Base-by-base conservation (phyloP, 2,329 filamentous ascomycete genomes). In the Fusarium praegraminearum region DNA sequence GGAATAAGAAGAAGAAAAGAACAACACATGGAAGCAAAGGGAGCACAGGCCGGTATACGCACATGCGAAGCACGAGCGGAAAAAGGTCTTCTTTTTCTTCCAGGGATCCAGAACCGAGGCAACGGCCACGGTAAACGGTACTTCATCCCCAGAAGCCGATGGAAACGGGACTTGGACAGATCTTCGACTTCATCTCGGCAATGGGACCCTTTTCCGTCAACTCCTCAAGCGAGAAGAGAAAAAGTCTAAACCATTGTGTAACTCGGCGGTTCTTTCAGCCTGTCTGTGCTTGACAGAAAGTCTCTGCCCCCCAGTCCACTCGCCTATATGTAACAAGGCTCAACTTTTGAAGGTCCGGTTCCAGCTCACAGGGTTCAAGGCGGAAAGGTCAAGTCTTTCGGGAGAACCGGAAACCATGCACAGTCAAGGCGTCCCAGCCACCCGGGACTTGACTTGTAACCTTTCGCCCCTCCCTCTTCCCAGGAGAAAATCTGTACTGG, bases 241-340 rank as follows among this genome's bases (percentile, higher is more conserved):
- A 59, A 65, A 65, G 41, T 53, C 41, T 65, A 54, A 52, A 57
- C 57, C 38, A 24, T 38, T 26, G n/a, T 51, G 49, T 44, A n/a
- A 49, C 50, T 61, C 28, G 35, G 47, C 66, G 66, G 52, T 51
- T 66, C 28, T 62, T 69, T 69, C 67, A 67, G 67, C 62, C 66
- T 57, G 67, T 57, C 41, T 51, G 44, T 56, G 43, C 35, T 15
- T 51, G 22, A 51, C 32, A 49, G 33, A 18, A 22, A n/a, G 41
- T 44, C 24, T 15, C 41, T 40, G 10, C n/a, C 20, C 44, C 52
- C 51, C 26, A 44, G 40, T 47, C 20, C 24, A 41, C 55, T 68
- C 59, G 58, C 44, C 53, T 55, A 57, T 22, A 33, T 55, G 54
- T 22, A 33, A 22, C 41, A 22, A 50, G 32, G 46, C 32, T 44